Conservation (phyloP, 2,329 filamentous ascomycete species). For the Polychaeton citri region DNA sequence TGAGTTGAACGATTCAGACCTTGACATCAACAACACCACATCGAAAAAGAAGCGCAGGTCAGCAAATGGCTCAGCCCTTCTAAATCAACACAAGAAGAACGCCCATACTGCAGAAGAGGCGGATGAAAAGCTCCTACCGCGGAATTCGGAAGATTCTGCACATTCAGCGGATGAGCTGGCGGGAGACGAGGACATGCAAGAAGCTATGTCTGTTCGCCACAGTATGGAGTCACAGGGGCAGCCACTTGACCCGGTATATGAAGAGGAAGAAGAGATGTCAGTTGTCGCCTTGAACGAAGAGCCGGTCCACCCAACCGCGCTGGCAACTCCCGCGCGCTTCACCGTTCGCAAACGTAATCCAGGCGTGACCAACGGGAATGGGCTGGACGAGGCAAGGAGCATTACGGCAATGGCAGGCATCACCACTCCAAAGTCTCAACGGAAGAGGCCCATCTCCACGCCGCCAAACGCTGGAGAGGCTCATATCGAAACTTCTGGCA, state of each 20-base stretch:
- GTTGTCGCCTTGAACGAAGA: conserved; percentile 12
- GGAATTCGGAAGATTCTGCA: background rate
- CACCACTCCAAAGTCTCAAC: conserved; percentile 2
- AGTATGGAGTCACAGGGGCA: conserved; percentile 14
- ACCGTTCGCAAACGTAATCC: conserved; percentile 1
- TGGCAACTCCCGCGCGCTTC: conserved; percentile 15
- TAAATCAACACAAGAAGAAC: background rate
- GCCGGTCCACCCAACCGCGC: conserved; percentile 14
- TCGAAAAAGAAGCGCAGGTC: background rate
- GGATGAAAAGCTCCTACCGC: background rate
- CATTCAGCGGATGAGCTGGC: background rate
- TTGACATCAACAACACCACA: background rate
- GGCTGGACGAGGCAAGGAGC: background rate
- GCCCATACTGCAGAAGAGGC: background rate
- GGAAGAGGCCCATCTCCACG: no score
- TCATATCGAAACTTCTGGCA: no score
- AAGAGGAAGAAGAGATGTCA: conserved; percentile 18
- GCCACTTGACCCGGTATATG: conserved; percentile 19
- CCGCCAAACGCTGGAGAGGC: no score
- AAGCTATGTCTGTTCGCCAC: conserved; percentile 1
- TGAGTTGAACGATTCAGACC: background rate
- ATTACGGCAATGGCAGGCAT: background rate
- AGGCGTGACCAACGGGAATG: background rate
- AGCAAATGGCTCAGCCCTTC: background rate
- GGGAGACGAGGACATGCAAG: background rate